Evolutionary conservation across 768 basidiomycete genomes (phyloP).

Genomic region (Royoungia palumana): DNA sequence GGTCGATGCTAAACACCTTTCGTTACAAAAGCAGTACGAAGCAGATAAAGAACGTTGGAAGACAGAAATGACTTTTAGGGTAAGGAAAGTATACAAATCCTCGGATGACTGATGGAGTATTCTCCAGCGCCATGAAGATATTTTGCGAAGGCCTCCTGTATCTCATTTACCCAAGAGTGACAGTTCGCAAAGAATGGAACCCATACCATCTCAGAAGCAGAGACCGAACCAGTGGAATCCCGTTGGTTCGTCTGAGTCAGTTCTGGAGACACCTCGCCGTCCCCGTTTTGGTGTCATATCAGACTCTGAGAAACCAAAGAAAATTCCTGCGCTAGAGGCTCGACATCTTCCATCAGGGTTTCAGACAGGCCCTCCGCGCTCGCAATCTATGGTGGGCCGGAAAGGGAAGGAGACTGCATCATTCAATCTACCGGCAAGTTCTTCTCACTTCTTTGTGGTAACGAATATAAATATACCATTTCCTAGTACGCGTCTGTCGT

Average conservation of each 20-base stretch:
- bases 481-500: conserved; percentile 10
- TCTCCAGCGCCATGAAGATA: conserved; percentile 66
- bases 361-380: conserved; percentile 15
- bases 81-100: conserved; percentile 28
- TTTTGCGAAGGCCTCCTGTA: conserved; percentile 46
- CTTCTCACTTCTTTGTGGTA: not conserved
- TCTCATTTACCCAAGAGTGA: conserved; percentile 47
- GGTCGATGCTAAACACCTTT: conserved; percentile 51
- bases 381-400: conserved; percentile 11
- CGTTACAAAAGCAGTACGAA: conserved; percentile 59
- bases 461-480: not conserved
- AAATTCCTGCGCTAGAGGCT: conserved; percentile 5
- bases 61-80: conserved; percentile 69
- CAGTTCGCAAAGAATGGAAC: conserved; percentile 39
- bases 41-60: conserved; percentile 67
- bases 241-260: conserved; percentile 27
- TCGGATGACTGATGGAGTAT: conserved; percentile 12
- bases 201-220: conserved; percentile 39
- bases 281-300: conserved; percentile 33
- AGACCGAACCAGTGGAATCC: conserved; percentile 30
- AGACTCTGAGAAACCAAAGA: conserved; percentile 23
- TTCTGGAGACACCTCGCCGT: conserved; percentile 38
- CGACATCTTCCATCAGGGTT: conserved; percentile 29
- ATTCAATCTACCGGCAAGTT: conserved; percentile 8
- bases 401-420: conserved; percentile 19